Evolutionary conservation across 1,284 basidiomycete species (phyloP).

Genomic region (Athelia psychrophila): DNA sequence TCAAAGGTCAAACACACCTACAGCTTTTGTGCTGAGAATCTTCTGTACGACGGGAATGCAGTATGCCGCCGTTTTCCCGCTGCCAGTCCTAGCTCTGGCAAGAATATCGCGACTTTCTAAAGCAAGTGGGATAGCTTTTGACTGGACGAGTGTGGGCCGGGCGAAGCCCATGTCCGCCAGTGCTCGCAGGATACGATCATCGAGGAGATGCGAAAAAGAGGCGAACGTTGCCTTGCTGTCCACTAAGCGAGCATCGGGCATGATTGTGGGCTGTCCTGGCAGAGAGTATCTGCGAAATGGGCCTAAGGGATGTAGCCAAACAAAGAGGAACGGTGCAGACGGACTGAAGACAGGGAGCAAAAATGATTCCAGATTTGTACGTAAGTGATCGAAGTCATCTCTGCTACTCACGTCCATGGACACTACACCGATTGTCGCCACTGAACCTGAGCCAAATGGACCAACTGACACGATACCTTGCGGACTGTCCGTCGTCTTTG

Average conservation of each 20-base stretch:
- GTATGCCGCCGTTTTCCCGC: conserved; percentile 97
- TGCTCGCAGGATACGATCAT: conserved; percentile 73
- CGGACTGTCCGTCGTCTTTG: conserved; percentile 18
- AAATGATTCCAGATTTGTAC: background rate
- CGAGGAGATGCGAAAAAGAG: conserved; percentile 70
- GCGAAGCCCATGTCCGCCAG: conserved; percentile 82
- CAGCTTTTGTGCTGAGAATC: conserved; percentile 78
- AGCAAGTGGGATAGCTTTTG: conserved; percentile 81
- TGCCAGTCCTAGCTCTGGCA: conserved; percentile 91
- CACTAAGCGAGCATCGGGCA: conserved; percentile 45
- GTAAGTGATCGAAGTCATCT: background rate
- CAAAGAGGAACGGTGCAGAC: background rate
- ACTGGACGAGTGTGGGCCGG: conserved; percentile 81
- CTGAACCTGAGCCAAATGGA: background rate
- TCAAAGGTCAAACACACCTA: conserved; percentile 39
- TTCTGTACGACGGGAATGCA: conserved; percentile 91
- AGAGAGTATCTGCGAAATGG: background rate
- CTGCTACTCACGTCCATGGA: background rate
- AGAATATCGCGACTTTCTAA: conserved; percentile 92
- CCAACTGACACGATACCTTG: conserved; percentile 2
- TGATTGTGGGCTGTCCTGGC: conserved; percentile 10
- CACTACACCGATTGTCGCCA: background rate
- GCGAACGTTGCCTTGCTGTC: conserved; percentile 59
- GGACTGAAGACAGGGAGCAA: background rate
- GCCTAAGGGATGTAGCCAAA: background rate